These are phyloP conservation scores for Tinospora cordifolia DNA, from an alignment of 164 flowering plant genomes.

Conservation along the genomic window DNA sequence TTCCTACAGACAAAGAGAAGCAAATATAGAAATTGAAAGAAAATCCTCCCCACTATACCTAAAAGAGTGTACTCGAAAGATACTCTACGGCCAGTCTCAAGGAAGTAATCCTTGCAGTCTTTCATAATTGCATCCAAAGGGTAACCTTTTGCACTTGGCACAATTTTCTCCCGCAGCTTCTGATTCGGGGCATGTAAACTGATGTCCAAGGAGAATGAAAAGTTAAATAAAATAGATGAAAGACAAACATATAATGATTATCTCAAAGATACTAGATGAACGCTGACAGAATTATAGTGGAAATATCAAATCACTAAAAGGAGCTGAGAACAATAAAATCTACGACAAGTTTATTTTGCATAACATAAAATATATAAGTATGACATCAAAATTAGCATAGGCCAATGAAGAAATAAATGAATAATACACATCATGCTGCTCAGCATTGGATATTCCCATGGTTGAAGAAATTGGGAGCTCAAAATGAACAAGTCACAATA, in stretches of 20 bases:
- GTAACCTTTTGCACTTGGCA: conserved; percentile 90
- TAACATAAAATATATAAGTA: background rate
- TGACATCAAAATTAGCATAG: too few species aligned
- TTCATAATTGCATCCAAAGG: conserved; percentile 87
- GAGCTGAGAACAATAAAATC: too few species aligned
- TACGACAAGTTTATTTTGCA: too few species aligned
- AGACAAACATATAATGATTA: background rate
- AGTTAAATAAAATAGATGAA: background rate
- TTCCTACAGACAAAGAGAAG: background rate
- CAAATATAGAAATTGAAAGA: background rate
- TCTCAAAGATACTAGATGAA: background rate
- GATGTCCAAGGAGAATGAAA: conserved; percentile 14
- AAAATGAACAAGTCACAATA: too few species aligned
- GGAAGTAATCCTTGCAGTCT: conserved; percentile 81
- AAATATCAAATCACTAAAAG: too few species aligned
- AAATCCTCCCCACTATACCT: conserved; percentile 35
- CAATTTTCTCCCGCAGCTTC: conserved; percentile 77
- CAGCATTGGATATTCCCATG: background rate
- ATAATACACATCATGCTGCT: too few species aligned
- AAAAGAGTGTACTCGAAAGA: conserved; percentile 88
- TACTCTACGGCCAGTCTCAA: conserved; percentile 69
- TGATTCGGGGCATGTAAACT: conserved; percentile 97
- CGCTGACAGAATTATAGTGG: too few species aligned
- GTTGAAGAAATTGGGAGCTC: background rate
- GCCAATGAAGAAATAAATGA: too few species aligned